Evolutionary conservation across 345 rosid species (phyloP), one percentile per base, ranked within the genome.

Genomic region (Euphorbia peplus): DNA sequence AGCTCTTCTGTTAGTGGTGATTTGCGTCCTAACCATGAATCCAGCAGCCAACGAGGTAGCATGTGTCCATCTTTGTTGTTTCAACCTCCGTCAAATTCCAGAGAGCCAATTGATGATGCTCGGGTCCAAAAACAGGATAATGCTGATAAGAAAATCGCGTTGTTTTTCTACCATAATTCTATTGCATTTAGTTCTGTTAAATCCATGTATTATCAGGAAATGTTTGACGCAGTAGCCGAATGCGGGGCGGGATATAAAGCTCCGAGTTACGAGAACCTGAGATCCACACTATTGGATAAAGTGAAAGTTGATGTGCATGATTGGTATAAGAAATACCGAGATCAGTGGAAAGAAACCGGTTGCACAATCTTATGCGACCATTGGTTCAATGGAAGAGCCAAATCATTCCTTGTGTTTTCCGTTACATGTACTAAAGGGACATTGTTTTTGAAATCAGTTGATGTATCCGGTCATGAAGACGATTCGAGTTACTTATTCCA

Each of bases 1-100:
- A 81, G 84, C 73, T 87, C 83, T 44, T 87, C 84, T 51, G 76
- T 72, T 30, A 78, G 83, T 66, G 83, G 83, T 24, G 80, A 81
- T n/a, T 46, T 74, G 61, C 88, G 60, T 65, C 83, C 75, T 65
- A 81, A 74, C 70, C 74, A 61, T 70, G 75, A 70, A 53, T 84
- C 88, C 51, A 84, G 77, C 12, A 82, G 82, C 67, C 87, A 79
- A 60, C 56, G 8, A 25, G 86, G 79, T 37, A 83, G 91, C 76
- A 66, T 82, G 60, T 66, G 83, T 63, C 87, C 83, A 0, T 80
- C 80, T 72, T 71, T 80, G 69, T 69, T 81, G 59, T 71, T 76
- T 68, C 81, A 53, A 4, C 81, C n/a, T 13, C 79, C 73, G 9
- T 73, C 71, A 5, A 83, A 83, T 19, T 64, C 72, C 57, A 51